phyloP scores from a whole-genome alignment of 2,329 filamentous ascomycete species.

The Rhexocercosporidium sp. region DNA sequence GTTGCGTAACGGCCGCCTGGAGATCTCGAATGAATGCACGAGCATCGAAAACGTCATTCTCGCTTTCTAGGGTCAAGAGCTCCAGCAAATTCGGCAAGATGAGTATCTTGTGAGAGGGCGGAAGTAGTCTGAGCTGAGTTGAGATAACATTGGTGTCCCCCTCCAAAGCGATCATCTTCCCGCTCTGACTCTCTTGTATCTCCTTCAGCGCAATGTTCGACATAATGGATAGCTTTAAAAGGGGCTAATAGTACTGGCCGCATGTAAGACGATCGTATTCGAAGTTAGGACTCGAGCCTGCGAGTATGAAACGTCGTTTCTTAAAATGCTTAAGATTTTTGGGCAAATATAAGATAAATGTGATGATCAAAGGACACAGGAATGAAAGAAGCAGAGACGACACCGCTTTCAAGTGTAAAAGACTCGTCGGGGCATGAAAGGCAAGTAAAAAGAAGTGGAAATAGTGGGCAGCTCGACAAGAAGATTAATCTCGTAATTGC shows the following conservation, averaged over 20 bases:
- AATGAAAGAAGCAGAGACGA: background rate
- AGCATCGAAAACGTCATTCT: constrained; percentile 46
- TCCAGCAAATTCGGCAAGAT: constrained; percentile 52
- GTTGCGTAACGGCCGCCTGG: constrained; percentile 54
- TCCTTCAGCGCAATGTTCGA: background rate
- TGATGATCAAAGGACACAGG: background rate
- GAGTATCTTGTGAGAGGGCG: constrained; percentile 61
- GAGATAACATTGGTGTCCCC: constrained; percentile 59
- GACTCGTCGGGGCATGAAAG: background rate
- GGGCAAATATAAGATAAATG: background rate
- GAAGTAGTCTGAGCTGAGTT: constrained; percentile 65
- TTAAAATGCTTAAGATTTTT: background rate
- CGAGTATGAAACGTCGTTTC: background rate
- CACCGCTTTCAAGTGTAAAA: background rate
- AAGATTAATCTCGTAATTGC: constrained; percentile 11
- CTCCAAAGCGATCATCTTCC: constrained; percentile 65
- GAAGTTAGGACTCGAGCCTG: constrained; percentile 8
- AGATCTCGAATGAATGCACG: constrained; percentile 53
- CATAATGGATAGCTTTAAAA: constrained; percentile 4
- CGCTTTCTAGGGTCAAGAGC: constrained; percentile 32
- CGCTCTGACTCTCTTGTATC: constrained; percentile 33
- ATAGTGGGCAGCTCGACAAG: background rate
- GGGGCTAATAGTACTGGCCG: background rate
- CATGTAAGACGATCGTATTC: background rate
- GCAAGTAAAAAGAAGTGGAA: background rate